These are phyloP conservation scores for Suillus variegatus DNA, from an alignment of 768 basidiomycete species.

Conservation along the genomic window DNA sequence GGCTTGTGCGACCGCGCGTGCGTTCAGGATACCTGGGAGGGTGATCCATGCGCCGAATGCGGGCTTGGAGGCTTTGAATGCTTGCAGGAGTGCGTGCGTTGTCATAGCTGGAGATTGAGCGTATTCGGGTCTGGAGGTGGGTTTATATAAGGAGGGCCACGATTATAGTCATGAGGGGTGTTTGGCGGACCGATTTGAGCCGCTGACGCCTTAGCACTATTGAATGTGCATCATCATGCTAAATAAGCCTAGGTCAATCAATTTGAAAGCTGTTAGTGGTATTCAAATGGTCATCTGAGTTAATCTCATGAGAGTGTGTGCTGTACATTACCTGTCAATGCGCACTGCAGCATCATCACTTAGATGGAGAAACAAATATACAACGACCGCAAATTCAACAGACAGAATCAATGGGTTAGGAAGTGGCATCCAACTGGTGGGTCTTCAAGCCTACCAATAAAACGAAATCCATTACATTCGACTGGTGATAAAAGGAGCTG, in stretches of 20 bases:
- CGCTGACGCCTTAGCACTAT: neutral
- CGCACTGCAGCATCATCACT: neutral
- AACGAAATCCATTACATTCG: neutral
- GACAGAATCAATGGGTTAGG: neutral
- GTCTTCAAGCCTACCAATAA: neutral
- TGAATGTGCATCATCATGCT: neutral
- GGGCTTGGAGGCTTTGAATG: constrained; percentile 55
- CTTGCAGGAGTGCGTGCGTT: constrained; percentile 52
- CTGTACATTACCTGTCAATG: neutral
- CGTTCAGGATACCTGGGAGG: constrained; percentile 56
- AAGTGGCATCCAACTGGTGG: too few species aligned
- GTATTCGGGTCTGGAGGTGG: neutral
- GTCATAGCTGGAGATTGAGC: constrained; percentile 39
- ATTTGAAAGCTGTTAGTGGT: neutral
- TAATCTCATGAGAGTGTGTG: neutral
- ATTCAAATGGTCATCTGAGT: neutral
- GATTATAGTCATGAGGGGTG: constrained; percentile 8
- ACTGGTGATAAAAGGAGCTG: neutral
- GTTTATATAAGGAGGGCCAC: neutral
- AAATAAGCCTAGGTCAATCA: neutral
- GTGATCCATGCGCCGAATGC: constrained; percentile 73
- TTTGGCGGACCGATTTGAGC: neutral
- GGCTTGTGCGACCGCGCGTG: constrained; percentile 58
- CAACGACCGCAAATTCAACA: neutral
- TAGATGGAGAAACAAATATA: neutral